These are phyloP conservation scores for Chondrostereum purpureum DNA, from an alignment of 1,284 basidiomycete genomes.

Conservation along the genomic window DNA sequence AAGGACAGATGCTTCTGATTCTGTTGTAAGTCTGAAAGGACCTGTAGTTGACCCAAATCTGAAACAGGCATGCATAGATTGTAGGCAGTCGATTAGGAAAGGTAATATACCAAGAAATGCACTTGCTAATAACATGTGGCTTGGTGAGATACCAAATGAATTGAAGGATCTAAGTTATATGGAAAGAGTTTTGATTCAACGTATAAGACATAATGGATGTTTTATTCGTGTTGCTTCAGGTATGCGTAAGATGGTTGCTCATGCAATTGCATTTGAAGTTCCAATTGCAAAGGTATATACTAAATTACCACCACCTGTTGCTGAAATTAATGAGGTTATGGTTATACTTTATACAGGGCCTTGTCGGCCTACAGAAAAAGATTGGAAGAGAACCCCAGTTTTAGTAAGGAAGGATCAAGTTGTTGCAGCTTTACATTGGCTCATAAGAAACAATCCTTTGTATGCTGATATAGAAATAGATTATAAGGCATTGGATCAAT, in stretches of 20 bases:
- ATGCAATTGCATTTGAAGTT: slow-evolving; percentile 27
- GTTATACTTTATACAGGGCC: slow-evolving; percentile 29
- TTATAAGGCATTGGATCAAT: slow-evolving; percentile 23
- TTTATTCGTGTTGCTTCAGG: too few species aligned
- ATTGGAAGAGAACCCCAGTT: too few species aligned
- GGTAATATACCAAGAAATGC: slow-evolving; percentile 20
- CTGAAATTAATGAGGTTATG: too few species aligned
- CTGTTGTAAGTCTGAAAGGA: slow-evolving; percentile 8
- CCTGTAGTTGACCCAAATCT: slow-evolving; percentile 18
- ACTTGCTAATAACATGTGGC: slow-evolving; percentile 31
- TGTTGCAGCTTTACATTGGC: slow-evolving; percentile 26
- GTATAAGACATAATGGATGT: too few species aligned
- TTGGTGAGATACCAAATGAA: slow-evolving; percentile 27
- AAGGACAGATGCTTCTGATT: background rate
- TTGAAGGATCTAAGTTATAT: slow-evolving; percentile 22
- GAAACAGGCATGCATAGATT: slow-evolving; percentile 14
- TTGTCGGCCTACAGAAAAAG: slow-evolving; percentile 23
- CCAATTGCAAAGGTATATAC: slow-evolving; percentile 27
- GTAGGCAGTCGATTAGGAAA: slow-evolving; percentile 12
- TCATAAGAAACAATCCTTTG: slow-evolving; percentile 29
- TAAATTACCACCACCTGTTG: slow-evolving; percentile 27
- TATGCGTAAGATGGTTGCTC: slow-evolving; percentile 28
- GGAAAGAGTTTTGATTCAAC: too few species aligned
- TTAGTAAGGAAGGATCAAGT: slow-evolving; percentile 25
- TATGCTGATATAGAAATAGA: slow-evolving; percentile 31